Conservation (phyloP, 345 rosid species). For the Linum trigynum region DNA sequence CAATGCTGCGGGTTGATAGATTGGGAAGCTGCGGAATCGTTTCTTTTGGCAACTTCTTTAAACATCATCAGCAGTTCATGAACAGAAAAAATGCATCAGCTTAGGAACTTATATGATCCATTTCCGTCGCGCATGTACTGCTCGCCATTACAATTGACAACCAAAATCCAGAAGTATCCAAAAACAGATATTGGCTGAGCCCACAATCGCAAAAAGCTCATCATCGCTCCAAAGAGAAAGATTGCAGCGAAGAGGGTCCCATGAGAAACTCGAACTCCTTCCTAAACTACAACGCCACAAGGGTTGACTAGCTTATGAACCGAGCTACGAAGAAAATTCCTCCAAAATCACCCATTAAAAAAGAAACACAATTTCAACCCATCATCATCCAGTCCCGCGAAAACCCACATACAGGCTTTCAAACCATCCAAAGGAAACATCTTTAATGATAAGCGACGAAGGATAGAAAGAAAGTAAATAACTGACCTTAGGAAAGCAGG, state of each 20-base stretch:
- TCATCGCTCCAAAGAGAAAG: neutral
- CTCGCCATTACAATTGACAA: neutral
- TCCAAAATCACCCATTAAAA: neutral
- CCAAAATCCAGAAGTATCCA: neutral
- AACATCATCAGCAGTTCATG: no score
- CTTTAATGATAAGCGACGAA: no score
- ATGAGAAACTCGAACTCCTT: neutral
- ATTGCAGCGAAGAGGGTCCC: neutral
- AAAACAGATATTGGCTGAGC: neutral
- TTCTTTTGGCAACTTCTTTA: no score
- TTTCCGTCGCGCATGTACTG: neutral
- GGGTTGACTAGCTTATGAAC: neutral
- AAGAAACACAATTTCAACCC: neutral
- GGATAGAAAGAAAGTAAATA: neutral
- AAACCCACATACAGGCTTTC: neutral
- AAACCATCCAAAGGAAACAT: neutral
- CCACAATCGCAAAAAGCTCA: neutral
- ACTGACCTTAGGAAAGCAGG: neutral
- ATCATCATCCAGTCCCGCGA: neutral
- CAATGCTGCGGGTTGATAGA: neutral
- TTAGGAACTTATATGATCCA: neutral
- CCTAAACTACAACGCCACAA: neutral
- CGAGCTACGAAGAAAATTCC: neutral
- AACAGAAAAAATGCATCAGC: no score
- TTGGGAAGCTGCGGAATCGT: neutral